Conservation (phyloP, 768 basidiomycete species). For the Phaeotremella fagi region DNA sequence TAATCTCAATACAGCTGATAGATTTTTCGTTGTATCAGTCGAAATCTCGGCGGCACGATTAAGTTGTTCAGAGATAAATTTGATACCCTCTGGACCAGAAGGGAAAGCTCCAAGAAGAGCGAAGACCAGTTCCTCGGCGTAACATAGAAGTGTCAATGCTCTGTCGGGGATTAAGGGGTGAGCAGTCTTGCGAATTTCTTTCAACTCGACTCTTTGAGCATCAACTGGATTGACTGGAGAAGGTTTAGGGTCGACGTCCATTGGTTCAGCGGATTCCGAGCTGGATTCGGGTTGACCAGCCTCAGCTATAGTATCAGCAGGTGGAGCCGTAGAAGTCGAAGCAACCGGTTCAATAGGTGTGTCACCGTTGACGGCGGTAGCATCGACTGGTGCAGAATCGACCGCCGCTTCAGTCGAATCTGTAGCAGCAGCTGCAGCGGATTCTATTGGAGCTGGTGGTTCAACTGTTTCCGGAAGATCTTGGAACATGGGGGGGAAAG, state of each 20-base stretch:
- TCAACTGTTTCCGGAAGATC: too few species aligned
- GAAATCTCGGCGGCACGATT: conserved; percentile 50
- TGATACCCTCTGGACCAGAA: conserved; percentile 58
- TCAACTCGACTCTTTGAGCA: conserved; percentile 49
- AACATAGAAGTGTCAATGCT: conserved; percentile 74
- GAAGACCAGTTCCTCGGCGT: conserved; percentile 80
- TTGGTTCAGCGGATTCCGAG: conserved; percentile 1
- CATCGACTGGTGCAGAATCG: not conserved
- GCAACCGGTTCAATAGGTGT: not conserved
- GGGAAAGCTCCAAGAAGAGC: conserved; percentile 80
- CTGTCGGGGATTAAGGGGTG: conserved; percentile 62
- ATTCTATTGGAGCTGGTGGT: conserved; percentile 7
- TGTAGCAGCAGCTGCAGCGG: conserved; percentile 1
- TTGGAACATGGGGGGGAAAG: conserved; percentile 54
- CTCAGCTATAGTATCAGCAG: not conserved
- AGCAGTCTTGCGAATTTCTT: conserved; percentile 62
- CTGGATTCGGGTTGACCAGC: too few species aligned
- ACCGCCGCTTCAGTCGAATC: conserved; percentile 8
- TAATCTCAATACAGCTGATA: conserved; percentile 77
- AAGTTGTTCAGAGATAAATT: conserved; percentile 70
- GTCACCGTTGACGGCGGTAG: conserved; percentile 8
- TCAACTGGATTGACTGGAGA: conserved; percentile 50
- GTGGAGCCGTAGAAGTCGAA: not conserved
- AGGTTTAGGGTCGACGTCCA: conserved; percentile 50
- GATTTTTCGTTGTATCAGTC: conserved; percentile 54